Evolutionary conservation across 1,139 yeast species (phyloP).

Genomic region (Saccharomyces pastorianus): DNA sequence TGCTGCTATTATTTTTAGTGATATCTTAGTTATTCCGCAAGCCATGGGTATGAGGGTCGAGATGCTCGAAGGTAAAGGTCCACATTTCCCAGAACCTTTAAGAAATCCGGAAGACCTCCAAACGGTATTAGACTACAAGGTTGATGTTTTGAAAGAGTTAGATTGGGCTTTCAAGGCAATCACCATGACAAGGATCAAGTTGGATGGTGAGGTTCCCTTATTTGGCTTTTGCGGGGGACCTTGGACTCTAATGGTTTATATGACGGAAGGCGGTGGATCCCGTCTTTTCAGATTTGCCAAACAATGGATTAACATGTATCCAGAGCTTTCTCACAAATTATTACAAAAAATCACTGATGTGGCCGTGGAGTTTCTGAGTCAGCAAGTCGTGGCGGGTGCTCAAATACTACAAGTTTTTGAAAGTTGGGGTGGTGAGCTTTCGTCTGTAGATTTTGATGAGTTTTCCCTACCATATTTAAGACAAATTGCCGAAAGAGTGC

Average conservation of each 20-base stretch:
- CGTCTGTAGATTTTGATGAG: constrained; percentile 78
- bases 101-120: constrained; percentile 63
- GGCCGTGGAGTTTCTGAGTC: constrained; percentile 85
- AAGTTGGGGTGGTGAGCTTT: constrained; percentile 96
- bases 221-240: constrained; percentile 97
- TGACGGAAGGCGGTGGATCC: constrained; percentile 97
- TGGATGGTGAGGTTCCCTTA: constrained; percentile 85
- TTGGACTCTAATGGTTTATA: constrained; percentile 92
- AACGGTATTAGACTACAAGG: constrained; percentile 45
- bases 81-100: constrained; percentile 83
- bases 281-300: constrained; percentile 85
- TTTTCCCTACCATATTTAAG: constrained; percentile 82
- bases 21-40: constrained; percentile 92
- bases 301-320: constrained; percentile 81
- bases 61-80: constrained; percentile 94
- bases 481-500: constrained; percentile 66
- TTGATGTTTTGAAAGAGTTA: constrained; percentile 67
- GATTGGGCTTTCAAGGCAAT: constrained; percentile 95
- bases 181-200: constrained; percentile 72
- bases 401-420: constrained; percentile 95
- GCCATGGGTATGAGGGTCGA: constrained; percentile 95
- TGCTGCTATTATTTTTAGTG: constrained; percentile 95
- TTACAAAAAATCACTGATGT: constrained; percentile 78
- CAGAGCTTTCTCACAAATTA: constrained; percentile 61
- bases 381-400: constrained; percentile 95